Evolutionary conservation across 2,329 filamentous ascomycete species (phyloP), one percentile per base, ranked within the genome.

Genomic region (Ophiocordyceps camponoti-rufipedis): DNA sequence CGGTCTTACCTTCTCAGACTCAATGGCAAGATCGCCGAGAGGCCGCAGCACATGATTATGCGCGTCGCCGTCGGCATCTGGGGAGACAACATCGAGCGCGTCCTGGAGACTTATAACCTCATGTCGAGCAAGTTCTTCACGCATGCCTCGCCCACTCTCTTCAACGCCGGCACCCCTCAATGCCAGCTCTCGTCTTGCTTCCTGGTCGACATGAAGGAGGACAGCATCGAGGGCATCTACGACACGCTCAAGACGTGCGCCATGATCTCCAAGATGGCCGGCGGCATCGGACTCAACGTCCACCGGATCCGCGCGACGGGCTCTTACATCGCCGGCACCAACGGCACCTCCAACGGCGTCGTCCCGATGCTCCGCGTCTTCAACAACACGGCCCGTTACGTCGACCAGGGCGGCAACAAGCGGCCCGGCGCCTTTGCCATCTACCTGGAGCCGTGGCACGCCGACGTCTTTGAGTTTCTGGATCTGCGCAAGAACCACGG

Each of bases 101-200:
- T 86, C 51, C 80, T 96, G 46, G 87, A 98, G 75, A 96, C 91
- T 40, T 98, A 98, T 73, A 89, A 96, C 68, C 78, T 93, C 66
- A 95, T 98, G 88, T 98, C 91, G 31, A 87, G 80, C 71, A 96
- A 96, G 67, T 89, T 84, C 71, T 98, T 98, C 69, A 98, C 91
- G 46, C 91, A 98, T 59, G 91, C 91, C 45, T 98, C 91, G 9
- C 91, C 91, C 4, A 98, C 91, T 4, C 80, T 98, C 45, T 98
- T 98, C 79, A 95, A 94, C 58, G 91, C 91, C 46, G 91, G 89
- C 58, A 98, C 91, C 28, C 91, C 91, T 41, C 82, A 91, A 58
- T 81, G 87, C 41, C 91, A 98, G 68, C 73, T 98, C 55, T 93
- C 91, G 3, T 98, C 91, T 14, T 98, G 91, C 74, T 98, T 98